phyloP scores from a whole-genome alignment of 2,329 filamentous ascomycete genomes.

The Monosporascus cannonballus region DNA sequence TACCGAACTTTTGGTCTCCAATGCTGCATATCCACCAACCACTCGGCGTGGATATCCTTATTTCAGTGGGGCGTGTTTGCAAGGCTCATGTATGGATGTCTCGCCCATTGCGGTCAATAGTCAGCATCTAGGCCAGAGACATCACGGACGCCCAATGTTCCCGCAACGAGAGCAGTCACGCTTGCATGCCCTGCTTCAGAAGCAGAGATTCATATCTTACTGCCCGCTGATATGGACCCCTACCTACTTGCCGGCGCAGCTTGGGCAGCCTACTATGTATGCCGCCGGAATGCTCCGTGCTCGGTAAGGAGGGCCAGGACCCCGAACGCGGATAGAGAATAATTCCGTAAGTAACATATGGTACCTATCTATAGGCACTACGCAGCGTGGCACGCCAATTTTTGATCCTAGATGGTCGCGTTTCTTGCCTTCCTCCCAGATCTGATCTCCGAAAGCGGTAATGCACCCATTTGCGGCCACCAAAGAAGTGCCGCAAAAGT shows the following conservation, averaged over 20 bases:
- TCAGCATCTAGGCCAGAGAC: neutral
- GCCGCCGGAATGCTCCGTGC: conserved; percentile 20
- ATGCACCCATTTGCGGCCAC: conserved; percentile 12
- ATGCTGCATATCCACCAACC: conserved; percentile 3
- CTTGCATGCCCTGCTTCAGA: neutral
- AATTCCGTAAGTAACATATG: conserved; percentile 15
- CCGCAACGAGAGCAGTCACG: neutral
- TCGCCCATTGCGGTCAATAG: neutral
- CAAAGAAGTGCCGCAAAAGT: conserved; percentile 15
- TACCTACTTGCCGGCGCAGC: too few species aligned
- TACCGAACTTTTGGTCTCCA: conserved; percentile 7
- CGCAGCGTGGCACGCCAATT: conserved; percentile 6
- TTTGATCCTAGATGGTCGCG: conserved; percentile 4
- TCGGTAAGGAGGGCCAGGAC: conserved; percentile 9
- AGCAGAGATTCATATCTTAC: neutral
- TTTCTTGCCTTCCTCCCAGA: conserved; percentile 8
- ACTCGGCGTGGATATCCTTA: neutral
- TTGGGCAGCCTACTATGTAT: neutral
- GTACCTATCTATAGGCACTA: conserved; percentile 5
- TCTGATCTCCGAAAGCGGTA: conserved; percentile 25
- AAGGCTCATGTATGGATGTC: neutral
- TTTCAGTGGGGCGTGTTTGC: conserved; percentile 3
- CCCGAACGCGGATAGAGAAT: conserved; percentile 20
- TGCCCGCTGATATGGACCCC: neutral
- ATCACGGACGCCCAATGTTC: neutral